Conservation (phyloP, 2,329 filamentous ascomycete genomes). For the Colletotrichum limetticola region DNA sequence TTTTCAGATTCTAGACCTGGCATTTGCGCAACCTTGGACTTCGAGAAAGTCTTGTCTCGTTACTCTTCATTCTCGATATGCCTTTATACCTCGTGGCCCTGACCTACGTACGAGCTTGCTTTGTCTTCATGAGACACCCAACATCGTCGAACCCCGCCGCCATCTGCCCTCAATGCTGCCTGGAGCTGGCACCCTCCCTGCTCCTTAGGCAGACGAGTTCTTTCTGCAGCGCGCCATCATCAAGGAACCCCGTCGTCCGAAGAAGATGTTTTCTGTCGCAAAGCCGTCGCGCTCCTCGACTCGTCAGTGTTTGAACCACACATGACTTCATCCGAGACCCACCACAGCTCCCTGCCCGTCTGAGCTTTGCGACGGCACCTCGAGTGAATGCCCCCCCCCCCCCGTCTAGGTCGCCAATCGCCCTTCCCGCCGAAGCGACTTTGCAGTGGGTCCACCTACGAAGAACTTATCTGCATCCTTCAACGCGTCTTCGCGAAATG, state of each 20-base stretch:
- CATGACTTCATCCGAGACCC: slow-evolving; percentile 20
- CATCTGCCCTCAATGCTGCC: slow-evolving; percentile 13
- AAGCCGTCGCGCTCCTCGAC: neutral
- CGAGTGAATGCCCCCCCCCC: neutral
- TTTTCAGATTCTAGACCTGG: neutral
- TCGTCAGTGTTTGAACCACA: neutral
- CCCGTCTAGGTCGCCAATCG: neutral
- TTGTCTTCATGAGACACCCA: slow-evolving; percentile 15
- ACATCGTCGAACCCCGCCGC: slow-evolving; percentile 16
- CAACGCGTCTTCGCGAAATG: slow-evolving; percentile 27
- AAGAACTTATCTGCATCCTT: slow-evolving; percentile 30
- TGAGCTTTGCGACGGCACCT: slow-evolving; percentile 11
- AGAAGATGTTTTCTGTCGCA: slow-evolving; percentile 2
- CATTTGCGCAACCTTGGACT: neutral
- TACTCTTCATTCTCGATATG: neutral
- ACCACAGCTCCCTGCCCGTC: slow-evolving; percentile 19
- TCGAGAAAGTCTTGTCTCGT: neutral
- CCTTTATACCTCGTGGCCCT: neutral
- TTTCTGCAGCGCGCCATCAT: slow-evolving; percentile 16
- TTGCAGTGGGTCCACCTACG: neutral
- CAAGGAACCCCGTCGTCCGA: slow-evolving; percentile 14
- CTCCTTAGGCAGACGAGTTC: slow-evolving; percentile 2
- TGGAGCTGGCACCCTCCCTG: slow-evolving; percentile 29
- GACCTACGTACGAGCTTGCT: neutral
- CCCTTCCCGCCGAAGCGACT: slow-evolving; percentile 1